Conservation (phyloP, 2,329 filamentous ascomycete genomes). For the Cladosporium sp. region DNA sequence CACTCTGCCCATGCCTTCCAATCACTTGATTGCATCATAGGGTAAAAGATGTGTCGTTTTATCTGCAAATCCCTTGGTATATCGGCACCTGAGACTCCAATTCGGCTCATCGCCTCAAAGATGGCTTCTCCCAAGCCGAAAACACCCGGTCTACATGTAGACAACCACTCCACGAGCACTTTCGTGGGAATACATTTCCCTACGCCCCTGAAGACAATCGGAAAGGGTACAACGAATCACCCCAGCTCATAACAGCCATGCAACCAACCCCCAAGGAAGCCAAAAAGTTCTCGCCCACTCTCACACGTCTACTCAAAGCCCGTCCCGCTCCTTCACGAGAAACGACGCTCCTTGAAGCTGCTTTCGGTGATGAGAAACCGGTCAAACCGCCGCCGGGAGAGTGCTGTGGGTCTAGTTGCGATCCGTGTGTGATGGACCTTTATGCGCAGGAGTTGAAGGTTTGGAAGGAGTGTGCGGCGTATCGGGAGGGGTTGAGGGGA, state of each 20-base stretch:
- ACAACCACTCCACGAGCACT: background rate
- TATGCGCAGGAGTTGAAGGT: constrained; percentile 20
- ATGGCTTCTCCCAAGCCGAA: background rate
- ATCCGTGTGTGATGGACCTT: constrained; percentile 22
- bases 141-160: background rate
- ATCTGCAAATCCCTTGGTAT: background rate
- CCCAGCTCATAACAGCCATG: background rate
- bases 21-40: background rate
- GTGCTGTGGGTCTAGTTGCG: constrained; percentile 22
- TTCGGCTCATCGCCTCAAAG: background rate
- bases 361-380: background rate
- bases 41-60: background rate
- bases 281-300: constrained; percentile 18
- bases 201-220: too few relatives aligned
- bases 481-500: constrained; percentile 20
- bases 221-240: too few relatives aligned
- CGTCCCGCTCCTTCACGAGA: constrained; percentile 19
- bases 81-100: background rate
- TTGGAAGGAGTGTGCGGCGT: constrained; percentile 20
- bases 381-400: constrained; percentile 20
- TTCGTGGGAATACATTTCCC: too few relatives aligned
- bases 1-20: background rate
- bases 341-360: constrained; percentile 6
- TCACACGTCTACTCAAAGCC: constrained; percentile 16
- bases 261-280: background rate